A percentile compares a stretch with the other conserved stretches of the same genome.
Conservation (phyloP, 495 filamentous ascomycete genomes). For the Penicillium subrubescens region DNA sequence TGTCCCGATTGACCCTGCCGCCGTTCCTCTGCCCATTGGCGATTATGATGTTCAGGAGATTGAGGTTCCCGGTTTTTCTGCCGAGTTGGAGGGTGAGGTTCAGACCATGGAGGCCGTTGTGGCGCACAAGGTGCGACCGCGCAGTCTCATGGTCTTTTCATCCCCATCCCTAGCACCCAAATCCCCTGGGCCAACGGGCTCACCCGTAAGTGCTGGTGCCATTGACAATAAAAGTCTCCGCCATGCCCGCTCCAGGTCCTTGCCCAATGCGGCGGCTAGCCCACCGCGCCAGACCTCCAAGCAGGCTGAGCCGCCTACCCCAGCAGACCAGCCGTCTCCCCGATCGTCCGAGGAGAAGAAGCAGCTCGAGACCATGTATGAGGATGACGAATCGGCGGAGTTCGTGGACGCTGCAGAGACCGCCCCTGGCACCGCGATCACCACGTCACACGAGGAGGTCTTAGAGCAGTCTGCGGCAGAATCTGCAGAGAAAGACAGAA, state of each 20-base stretch:
- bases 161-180: constrained; percentile 37
- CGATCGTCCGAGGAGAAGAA: constrained; percentile 38
- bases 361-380: constrained; percentile 47
- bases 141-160: constrained; percentile 61
- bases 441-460: constrained; percentile 18
- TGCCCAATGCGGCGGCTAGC: constrained; percentile 43
- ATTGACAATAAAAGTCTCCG: constrained; percentile 24
- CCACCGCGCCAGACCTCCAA: constrained; percentile 17
- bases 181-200: constrained; percentile 36
- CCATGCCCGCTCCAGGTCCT: constrained; percentile 57
- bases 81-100: constrained; percentile 60
- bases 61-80: constrained; percentile 64
- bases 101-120: constrained; percentile 52
- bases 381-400: constrained; percentile 40
- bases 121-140: constrained; percentile 58
- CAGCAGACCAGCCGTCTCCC: constrained; percentile 28
- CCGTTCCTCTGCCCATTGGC: constrained; percentile 65
- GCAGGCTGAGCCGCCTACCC: constrained; percentile 17
- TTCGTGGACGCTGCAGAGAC: constrained; percentile 31
- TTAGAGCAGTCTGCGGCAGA: constrained; percentile 12
- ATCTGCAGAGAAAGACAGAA: constrained; percentile 21
- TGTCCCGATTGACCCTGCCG: constrained; percentile 48
- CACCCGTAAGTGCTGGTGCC: constrained; percentile 34
- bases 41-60: constrained; percentile 75
- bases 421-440: constrained; percentile 26